Percentiles rank a stretch among this genome's conserved stretches.
phyloP scores from a whole-genome alignment of 352 stramenopile genomes.

The Globisporangium nunn region DNA sequence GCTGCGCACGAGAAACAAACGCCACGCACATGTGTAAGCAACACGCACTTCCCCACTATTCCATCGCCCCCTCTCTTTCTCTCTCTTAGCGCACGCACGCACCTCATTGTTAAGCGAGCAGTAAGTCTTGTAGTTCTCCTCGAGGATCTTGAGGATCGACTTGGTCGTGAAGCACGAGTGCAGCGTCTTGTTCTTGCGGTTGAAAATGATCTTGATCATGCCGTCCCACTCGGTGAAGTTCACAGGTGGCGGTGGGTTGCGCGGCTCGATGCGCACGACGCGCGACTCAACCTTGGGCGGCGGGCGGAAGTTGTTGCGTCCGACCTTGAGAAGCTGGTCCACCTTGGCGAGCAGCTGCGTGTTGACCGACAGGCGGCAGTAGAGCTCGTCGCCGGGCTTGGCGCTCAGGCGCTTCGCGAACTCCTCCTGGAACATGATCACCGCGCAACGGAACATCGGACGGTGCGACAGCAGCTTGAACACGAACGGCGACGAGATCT shows the following conservation, averaged over 20 bases:
- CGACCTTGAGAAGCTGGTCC: conserved; percentile 97
- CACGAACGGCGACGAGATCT: conserved; percentile 97
- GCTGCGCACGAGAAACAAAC: conserved; percentile 19
- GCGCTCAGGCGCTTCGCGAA: conserved; percentile 98
- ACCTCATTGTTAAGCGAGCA: conserved; percentile 89
- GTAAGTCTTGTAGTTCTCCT: conserved; percentile 96
- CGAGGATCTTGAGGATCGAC: conserved; percentile 91
- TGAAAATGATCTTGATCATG: conserved; percentile 99
- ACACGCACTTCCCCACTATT: not conserved
- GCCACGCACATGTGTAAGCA: not conserved
- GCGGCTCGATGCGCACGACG: conserved; percentile 95
- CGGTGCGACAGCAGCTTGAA: conserved; percentile 98
- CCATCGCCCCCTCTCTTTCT: no score
- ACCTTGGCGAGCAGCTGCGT: conserved; percentile 98
- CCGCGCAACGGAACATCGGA: conserved; percentile 97
- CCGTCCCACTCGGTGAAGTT: conserved; percentile 99
- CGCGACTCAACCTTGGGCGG: conserved; percentile 96
- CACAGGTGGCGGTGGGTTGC: conserved; percentile 97
- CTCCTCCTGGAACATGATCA: conserved; percentile 99
- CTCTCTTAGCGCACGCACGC: not conserved
- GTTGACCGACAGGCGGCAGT: conserved; percentile 98
- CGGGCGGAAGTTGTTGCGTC: conserved; percentile 99
- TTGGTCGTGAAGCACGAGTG: conserved; percentile 96
- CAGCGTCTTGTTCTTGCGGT: conserved; percentile 99
- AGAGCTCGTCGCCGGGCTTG: conserved; percentile 94